Evolutionary conservation across 306 rosid species (phyloP).

Genomic region (Dalbergia cultrata): DNA sequence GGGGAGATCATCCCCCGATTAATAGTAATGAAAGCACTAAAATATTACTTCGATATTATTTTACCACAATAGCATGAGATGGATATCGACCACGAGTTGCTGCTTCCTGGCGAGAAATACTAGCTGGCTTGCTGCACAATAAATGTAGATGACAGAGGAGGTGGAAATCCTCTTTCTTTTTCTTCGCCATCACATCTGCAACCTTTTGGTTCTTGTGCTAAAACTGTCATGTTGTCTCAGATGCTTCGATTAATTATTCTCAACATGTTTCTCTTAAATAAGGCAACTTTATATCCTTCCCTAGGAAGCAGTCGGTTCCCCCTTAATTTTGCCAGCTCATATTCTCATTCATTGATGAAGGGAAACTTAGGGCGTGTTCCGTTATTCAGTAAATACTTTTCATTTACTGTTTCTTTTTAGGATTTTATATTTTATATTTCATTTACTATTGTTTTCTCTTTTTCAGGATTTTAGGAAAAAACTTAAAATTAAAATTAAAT

Average conservation of each 20-base stretch:
- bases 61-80: neutral
- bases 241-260: constrained; percentile 4
- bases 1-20: neutral
- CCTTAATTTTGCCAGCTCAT: neutral
- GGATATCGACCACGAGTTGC: no score
- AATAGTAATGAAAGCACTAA: neutral
- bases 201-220: neutral
- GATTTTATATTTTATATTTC: no score
- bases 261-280: constrained; percentile 3
- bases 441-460: no score
- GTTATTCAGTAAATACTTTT: no score
- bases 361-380: neutral
- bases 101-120: no score
- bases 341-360: constrained; percentile 10
- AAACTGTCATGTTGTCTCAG: neutral
- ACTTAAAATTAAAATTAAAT: no score
- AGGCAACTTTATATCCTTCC: neutral
- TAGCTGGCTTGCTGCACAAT: no score
- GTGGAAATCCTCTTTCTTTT: neutral
- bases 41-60: neutral
- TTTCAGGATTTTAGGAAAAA: no score
- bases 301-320: neutral
- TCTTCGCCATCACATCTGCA: neutral
- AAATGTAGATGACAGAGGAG: no score
- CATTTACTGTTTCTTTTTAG: no score